Conservation (phyloP, 495 filamentous ascomycete genomes). For the Penicillium antarcticum region DNA sequence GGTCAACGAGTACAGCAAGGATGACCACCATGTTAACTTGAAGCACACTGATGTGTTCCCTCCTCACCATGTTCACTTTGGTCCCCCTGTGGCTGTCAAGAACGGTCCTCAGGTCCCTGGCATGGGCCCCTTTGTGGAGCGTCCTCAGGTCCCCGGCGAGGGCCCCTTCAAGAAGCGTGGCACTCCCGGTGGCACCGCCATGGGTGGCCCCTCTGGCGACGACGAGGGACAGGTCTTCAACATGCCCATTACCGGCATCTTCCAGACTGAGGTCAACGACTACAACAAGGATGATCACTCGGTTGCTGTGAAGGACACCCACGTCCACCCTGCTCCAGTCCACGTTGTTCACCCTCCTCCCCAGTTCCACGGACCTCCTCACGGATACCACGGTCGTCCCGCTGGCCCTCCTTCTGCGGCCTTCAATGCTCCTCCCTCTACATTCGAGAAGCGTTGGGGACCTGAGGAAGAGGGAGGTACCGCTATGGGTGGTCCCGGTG, state of each 20-base stretch:
- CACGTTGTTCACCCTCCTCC: neutral
- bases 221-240: conserved; percentile 29
- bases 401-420: neutral
- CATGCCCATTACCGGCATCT: conserved; percentile 19
- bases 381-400: neutral
- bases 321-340: conserved; percentile 10
- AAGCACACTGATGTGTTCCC: conserved; percentile 21
- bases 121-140: conserved; percentile 17
- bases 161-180: conserved; percentile 18
- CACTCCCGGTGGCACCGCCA: conserved; percentile 11
- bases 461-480: conserved; percentile 9
- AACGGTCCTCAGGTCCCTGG: conserved; percentile 6
- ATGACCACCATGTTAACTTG: conserved; percentile 27
- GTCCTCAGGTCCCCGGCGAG: conserved; percentile 10
- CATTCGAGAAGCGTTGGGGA: conserved; percentile 16
- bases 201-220: conserved; percentile 26
- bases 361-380: neutral
- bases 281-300: conserved; percentile 29
- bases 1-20: conserved; percentile 25
- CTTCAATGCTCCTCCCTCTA: neutral
- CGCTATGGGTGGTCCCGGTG: conserved; percentile 11
- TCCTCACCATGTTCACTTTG: neutral
- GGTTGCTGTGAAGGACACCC: conserved; percentile 19
- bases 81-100: neutral
- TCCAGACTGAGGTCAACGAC: conserved; percentile 19